Base-by-base conservation (phyloP, 1,139 yeast genomes). In the Magnusiomyces suaveolens region DNA sequence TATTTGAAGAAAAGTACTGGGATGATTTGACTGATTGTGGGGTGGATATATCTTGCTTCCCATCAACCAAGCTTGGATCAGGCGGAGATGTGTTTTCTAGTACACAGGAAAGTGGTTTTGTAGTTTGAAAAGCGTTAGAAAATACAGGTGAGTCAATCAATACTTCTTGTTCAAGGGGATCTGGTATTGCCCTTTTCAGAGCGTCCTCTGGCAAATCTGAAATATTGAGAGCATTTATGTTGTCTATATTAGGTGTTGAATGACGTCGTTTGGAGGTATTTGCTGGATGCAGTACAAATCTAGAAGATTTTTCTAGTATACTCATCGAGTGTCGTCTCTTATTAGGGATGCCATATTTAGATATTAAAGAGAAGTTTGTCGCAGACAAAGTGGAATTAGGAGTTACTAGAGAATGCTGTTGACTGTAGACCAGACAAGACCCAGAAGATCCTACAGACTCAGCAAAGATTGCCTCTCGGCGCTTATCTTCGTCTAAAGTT, bases 401-500 rank as follows among this genome's bases (percentile, higher is more conserved):
- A 46, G 14, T 4, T 8, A 18, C 46, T 26, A 52, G 36, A 38
- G 46, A 25, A 43, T 55, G 52, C 43, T 57, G 62, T 26, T 58
- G 59, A 41, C 48, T 57, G 43, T 56, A 50, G 20, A 57, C 52
- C 51, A 47, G 50, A 46, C 55, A 55, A 21, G 53, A 38, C 21
- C 59, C 56, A 24, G 46, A 25, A 16, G 54, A 54, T 33, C 54
- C 53, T 14, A 55, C 52, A 24, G 56, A 52, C 23, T 57, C 63
- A 36, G 57, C 56, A 16, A 60, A 51, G 32, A 56, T 48, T 2
- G 63, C 58, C 51, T 62, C 63, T 29, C 60, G 57, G 43, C 67
- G 67, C 48, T 60, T 58, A 52, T 67, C 71, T 53, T 68, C 71
- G 53, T 68, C 71, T 33, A 66, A 57, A 2, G 70, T 59, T 8